Conservation (phyloP, 306 rosid species). For the Cucurbita argyrosperma region DNA sequence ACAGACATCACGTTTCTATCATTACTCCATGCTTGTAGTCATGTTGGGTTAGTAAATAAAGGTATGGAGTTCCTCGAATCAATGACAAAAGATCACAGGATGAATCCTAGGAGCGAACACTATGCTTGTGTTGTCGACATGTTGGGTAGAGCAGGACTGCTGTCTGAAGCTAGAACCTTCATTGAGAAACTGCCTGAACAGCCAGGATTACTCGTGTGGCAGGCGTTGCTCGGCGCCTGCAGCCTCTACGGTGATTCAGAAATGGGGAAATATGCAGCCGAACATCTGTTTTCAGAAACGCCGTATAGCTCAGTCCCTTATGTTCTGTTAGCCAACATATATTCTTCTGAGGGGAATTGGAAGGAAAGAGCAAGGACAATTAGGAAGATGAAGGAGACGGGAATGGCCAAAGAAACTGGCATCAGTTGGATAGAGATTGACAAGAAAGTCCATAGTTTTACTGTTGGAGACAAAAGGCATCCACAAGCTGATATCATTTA, state of each 20-base stretch:
- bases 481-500: slow-evolving; percentile 45
- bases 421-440: slow-evolving; percentile 73
- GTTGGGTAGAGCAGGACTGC: slow-evolving; percentile 80
- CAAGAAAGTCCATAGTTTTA: slow-evolving; percentile 59
- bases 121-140: slow-evolving; percentile 77
- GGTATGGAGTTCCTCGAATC: slow-evolving; percentile 66
- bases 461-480: slow-evolving; percentile 58
- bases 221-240: slow-evolving; percentile 88
- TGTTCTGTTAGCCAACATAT: slow-evolving; percentile 70
- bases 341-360: slow-evolving; percentile 77
- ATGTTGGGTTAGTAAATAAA: slow-evolving; percentile 56
- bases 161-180: slow-evolving; percentile 47
- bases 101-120: slow-evolving; percentile 62
- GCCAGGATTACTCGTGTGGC: slow-evolving; percentile 63
- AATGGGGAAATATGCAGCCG: slow-evolving; percentile 61
- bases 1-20: slow-evolving; percentile 76
- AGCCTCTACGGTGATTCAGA: slow-evolving; percentile 56
- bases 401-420: slow-evolving; percentile 64
- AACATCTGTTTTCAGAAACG: slow-evolving; percentile 32
- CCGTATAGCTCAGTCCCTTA: slow-evolving; percentile 57
- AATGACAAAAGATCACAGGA: slow-evolving; percentile 47
- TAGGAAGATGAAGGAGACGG: slow-evolving; percentile 65
- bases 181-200: slow-evolving; percentile 38
- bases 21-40: slow-evolving; percentile 82
- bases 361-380: slow-evolving; percentile 68